Evolutionary conservation across 2,329 filamentous ascomycete species (phyloP).

Genomic region (Fusarium coffeatum): DNA sequence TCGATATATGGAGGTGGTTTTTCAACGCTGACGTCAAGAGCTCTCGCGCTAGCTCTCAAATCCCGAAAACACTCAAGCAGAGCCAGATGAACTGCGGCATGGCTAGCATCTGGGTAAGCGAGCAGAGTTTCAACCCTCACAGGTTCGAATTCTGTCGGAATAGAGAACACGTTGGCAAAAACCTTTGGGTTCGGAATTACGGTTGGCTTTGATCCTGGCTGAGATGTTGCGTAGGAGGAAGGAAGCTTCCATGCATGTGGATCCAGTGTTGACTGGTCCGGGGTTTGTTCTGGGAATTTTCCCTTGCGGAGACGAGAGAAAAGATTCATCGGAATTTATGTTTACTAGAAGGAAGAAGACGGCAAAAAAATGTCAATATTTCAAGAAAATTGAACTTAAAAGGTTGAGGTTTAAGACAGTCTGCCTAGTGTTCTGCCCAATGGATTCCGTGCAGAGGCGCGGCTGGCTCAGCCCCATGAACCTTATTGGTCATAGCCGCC

Average conservation of each 20-base stretch:
- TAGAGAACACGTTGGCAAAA: conserved; percentile 17
- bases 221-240: conserved; percentile 10
- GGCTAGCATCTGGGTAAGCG: conserved; percentile 21
- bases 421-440: background rate
- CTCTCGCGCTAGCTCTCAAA: conserved; percentile 10
- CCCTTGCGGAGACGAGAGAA: conserved; percentile 13
- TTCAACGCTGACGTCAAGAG: conserved; percentile 7
- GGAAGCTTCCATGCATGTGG: conserved; percentile 29
- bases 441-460: conserved; percentile 9
- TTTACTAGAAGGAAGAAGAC: too few relatives aligned
- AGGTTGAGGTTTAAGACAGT: background rate
- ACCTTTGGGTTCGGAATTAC: conserved; percentile 16
- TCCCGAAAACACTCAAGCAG: conserved; percentile 29
- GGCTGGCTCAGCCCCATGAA: conserved; percentile 4
- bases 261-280: conserved; percentile 8
- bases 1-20: conserved; percentile 19
- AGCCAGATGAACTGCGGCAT: conserved; percentile 29
- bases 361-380: fast-evolving
- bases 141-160: background rate
- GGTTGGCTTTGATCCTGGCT: conserved; percentile 15
- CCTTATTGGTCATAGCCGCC: background rate
- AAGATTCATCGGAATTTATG: background rate
- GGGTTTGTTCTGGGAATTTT: background rate
- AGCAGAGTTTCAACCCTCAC: conserved; percentile 2
- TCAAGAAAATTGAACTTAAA: background rate